These are phyloP conservation scores for Neoboletus magnificus DNA, from an alignment of 768 basidiomycete species.

Conservation along the genomic window DNA sequence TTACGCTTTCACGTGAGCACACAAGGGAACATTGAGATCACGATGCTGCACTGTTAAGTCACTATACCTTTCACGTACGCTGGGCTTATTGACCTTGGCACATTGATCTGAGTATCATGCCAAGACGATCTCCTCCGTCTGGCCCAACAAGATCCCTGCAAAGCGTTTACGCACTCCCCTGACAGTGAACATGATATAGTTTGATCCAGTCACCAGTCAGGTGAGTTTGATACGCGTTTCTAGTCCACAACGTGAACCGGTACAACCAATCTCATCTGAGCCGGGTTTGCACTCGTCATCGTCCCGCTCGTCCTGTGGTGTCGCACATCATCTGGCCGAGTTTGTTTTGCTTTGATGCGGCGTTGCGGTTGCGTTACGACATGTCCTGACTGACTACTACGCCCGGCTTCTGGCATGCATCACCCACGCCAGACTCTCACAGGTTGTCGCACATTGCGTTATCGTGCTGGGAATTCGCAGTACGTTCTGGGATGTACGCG, in stretches of 20 bases:
- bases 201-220: not conserved
- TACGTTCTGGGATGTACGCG: not conserved
- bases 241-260: not conserved
- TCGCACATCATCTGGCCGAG: no score
- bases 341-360: not conserved
- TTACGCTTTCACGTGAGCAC: conserved; percentile 1
- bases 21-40: not conserved
- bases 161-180: not conserved
- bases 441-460: not conserved
- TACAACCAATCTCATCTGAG: not conserved
- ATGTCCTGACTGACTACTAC: not conserved
- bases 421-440: not conserved
- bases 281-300: not conserved
- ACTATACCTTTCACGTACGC: conserved; percentile 10
- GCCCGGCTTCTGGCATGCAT: not conserved
- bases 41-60: conserved; percentile 23
- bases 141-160: not conserved
- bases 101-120: conserved; percentile 18
- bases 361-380: not conserved
- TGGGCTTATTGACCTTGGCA: conserved; percentile 22
- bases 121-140: not conserved
- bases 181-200: not conserved
- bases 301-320: not conserved
- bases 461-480: not conserved
- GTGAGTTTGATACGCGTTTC: not conserved